These are phyloP conservation scores for Penicillium occitanis DNA, from an alignment of 2,329 filamentous ascomycete genomes.

Conservation along the genomic window DNA sequence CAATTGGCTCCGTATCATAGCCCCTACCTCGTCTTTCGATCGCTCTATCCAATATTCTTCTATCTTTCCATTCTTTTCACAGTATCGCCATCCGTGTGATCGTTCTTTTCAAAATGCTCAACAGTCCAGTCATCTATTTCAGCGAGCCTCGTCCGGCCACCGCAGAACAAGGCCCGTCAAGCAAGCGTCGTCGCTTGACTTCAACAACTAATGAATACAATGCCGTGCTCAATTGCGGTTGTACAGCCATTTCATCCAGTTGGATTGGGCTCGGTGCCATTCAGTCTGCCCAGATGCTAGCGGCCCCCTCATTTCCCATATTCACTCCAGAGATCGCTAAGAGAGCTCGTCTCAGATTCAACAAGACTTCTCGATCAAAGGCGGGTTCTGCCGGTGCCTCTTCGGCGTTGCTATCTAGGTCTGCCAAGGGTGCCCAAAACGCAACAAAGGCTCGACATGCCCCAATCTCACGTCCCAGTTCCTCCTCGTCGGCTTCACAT, in stretches of 20 bases:
- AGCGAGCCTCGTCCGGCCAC: conserved; percentile 8
- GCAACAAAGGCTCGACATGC: conserved; percentile 24
- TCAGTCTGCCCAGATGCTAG: conserved; percentile 17
- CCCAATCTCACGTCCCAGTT: neutral
- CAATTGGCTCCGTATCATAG: neutral
- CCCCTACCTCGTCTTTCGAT: neutral
- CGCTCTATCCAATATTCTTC: neutral
- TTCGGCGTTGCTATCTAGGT: conserved; percentile 18
- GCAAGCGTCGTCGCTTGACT: conserved; percentile 12
- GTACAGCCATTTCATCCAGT: conserved; percentile 5
- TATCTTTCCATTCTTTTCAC: neutral
- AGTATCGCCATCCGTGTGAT: neutral
- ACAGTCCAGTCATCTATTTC: neutral
- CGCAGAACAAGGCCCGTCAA: neutral
- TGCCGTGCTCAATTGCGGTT: neutral
- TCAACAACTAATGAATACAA: neutral
- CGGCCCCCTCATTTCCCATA: conserved; percentile 17
- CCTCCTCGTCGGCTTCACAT: conserved; percentile 8
- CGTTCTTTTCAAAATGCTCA: conserved; percentile 10
- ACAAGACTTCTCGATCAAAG: conserved; percentile 3
- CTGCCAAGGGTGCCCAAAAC: neutral
- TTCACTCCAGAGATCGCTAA: conserved; percentile 15
- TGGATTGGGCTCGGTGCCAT: conserved; percentile 12
- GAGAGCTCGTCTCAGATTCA: conserved; percentile 1
- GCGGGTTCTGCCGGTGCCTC: conserved; percentile 20